Evolutionary conservation across 441 rosid species (phyloP).

Genomic region (Biscutella laevigata): DNA sequence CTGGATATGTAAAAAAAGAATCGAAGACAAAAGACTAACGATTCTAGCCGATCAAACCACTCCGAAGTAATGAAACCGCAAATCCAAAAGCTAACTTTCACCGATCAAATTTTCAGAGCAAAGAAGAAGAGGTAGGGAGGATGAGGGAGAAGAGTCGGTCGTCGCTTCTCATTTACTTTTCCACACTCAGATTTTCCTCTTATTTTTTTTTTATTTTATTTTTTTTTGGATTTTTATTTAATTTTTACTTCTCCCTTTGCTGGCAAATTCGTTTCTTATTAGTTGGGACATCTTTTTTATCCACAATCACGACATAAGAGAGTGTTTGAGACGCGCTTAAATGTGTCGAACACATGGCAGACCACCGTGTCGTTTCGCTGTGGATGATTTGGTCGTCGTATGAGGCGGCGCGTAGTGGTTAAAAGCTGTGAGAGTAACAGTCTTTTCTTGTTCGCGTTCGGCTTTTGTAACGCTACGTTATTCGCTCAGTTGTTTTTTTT

Average conservation of each 20-base stretch:
- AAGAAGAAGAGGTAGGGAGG: slow-evolving; percentile 1
- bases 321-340: no score
- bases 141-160: slow-evolving; percentile 25
- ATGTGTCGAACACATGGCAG: no score
- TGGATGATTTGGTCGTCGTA: no score
- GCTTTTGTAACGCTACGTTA: no score
- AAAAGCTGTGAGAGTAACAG: no score
- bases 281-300: slow-evolving; percentile 13
- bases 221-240: neutral
- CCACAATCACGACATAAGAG: no score
- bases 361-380: no score
- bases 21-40: neutral
- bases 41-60: neutral
- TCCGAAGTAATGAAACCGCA: neutral
- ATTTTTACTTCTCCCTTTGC: slow-evolving; percentile 24
- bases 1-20: neutral
- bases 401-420: no score
- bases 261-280: slow-evolving; percentile 27
- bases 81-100: neutral
- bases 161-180: slow-evolving; percentile 27
- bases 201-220: neutral
- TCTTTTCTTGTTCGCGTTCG: no score
- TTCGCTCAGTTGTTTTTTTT: no score
- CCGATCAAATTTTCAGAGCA: slow-evolving; percentile 2
- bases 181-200: slow-evolving; percentile 7